phyloP scores from a whole-genome alignment of 2,329 filamentous ascomycete genomes.

The Pseudogymnoascus sp. region DNA sequence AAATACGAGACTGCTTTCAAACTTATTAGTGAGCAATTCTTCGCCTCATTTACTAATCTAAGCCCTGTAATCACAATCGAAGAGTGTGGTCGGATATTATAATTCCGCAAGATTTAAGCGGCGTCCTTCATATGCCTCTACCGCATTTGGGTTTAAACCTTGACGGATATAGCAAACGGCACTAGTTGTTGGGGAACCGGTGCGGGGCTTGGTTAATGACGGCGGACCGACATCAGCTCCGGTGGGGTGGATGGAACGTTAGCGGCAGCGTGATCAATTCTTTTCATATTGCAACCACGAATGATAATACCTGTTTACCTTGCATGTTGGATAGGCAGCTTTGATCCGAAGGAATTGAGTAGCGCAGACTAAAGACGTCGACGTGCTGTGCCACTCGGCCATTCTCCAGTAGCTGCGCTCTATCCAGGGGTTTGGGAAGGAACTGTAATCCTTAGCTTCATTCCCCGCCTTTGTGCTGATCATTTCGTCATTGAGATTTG shows the following conservation, averaged over 20 bases:
- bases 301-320: neutral
- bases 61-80: neutral
- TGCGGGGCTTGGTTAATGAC: neutral
- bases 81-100: constrained; percentile 1
- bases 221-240: neutral
- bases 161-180: neutral
- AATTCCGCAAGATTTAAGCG: constrained; percentile 5
- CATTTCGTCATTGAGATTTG: neutral
- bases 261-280: neutral
- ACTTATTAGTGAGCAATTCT: neutral
- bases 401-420: neutral
- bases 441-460: neutral
- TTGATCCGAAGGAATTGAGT: neutral
- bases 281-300: neutral
- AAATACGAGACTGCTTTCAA: neutral
- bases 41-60: neutral
- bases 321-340: neutral
- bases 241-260: constrained; percentile 1
- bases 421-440: neutral
- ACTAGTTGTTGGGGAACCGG: neutral
- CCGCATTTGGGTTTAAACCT: neutral
- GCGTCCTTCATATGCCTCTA: neutral
- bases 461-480: constrained; percentile 3
- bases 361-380: neutral
- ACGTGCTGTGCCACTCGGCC: neutral